Conservation (phyloP, 176 grass and related monocot species). For the Oryza australiensis region DNA sequence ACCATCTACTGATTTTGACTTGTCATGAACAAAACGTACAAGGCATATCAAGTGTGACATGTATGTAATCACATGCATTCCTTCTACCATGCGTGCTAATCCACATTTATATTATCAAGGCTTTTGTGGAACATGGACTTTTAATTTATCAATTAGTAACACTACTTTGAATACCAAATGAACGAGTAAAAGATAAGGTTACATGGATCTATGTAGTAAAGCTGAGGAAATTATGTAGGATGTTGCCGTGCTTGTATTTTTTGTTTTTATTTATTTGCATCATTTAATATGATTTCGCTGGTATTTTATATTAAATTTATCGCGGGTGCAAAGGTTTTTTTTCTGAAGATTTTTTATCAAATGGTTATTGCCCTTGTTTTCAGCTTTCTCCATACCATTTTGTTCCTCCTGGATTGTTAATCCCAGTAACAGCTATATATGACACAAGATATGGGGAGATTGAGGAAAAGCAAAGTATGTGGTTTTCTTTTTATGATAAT, state of each 20-base stretch:
- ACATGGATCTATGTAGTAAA: not conserved
- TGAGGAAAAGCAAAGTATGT: conserved; percentile 92
- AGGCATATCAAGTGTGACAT: not conserved
- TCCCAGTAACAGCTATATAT: conserved; percentile 86
- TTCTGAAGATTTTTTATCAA: conserved; percentile 9
- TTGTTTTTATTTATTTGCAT: conserved; percentile 16
- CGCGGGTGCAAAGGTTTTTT: conserved; percentile 4
- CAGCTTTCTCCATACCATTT: conserved; percentile 87
- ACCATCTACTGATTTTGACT: not conserved
- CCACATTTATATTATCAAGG: not conserved
- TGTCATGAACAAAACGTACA: not conserved
- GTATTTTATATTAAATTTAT: not conserved
- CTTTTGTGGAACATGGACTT: conserved; percentile 28
- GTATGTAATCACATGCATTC: not conserved
- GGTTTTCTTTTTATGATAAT: not conserved
- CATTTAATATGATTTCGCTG: not conserved
- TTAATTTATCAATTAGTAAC: not conserved
- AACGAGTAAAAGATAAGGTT: not conserved
- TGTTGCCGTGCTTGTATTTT: not conserved
- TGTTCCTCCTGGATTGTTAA: conserved; percentile 61
- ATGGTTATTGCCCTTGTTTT: conserved; percentile 25
- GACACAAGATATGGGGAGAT: conserved; percentile 91
- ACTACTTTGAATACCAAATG: not conserved
- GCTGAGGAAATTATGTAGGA: not conserved
- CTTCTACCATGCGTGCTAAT: not conserved